Percentiles rank a stretch among this genome's conserved stretches.
Conservation (phyloP, 225 moss, liverwort and hornwort species). For the Polytrichum formosum region DNA sequence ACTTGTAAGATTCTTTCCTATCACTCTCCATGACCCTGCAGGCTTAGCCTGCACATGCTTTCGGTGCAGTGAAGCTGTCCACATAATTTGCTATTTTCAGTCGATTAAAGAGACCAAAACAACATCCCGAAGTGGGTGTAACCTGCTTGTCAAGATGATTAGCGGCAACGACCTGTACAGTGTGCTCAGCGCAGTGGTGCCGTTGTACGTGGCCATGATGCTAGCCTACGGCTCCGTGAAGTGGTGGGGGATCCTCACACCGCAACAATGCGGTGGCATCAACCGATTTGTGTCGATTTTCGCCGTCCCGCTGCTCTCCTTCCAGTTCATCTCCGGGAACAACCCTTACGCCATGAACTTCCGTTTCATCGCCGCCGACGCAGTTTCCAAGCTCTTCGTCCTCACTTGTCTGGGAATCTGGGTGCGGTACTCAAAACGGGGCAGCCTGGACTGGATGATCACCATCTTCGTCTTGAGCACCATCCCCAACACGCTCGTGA, state of each 20-base stretch:
- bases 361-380: slow-evolving; percentile 41
- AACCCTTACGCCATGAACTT: slow-evolving; percentile 38
- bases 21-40: no score
- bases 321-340: slow-evolving; percentile 40
- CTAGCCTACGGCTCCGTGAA: slow-evolving; percentile 11
- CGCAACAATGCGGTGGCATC: slow-evolving; percentile 25
- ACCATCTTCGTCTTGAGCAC: slow-evolving; percentile 46
- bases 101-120: no score
- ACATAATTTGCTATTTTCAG: no score
- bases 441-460: slow-evolving; percentile 38
- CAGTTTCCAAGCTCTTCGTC: slow-evolving; percentile 27
- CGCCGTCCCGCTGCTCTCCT: slow-evolving; percentile 29
- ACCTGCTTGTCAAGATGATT: slow-evolving; percentile 37
- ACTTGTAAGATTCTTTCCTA: no score
- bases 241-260: slow-evolving; percentile 11
- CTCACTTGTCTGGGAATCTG: slow-evolving; percentile 19
- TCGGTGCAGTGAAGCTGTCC: no score
- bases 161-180: slow-evolving; percentile 45
- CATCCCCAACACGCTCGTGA: slow-evolving; percentile 47
- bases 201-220: slow-evolving; percentile 10
- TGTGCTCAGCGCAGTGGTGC: slow-evolving; percentile 52
- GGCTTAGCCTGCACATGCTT: no score
- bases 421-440: slow-evolving; percentile 34
- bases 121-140: no score
- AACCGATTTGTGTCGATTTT: slow-evolving; percentile 22